These are phyloP conservation scores for Ogataea angusta DNA, from an alignment of 805 yeast species.

Conservation along the genomic window DNA sequence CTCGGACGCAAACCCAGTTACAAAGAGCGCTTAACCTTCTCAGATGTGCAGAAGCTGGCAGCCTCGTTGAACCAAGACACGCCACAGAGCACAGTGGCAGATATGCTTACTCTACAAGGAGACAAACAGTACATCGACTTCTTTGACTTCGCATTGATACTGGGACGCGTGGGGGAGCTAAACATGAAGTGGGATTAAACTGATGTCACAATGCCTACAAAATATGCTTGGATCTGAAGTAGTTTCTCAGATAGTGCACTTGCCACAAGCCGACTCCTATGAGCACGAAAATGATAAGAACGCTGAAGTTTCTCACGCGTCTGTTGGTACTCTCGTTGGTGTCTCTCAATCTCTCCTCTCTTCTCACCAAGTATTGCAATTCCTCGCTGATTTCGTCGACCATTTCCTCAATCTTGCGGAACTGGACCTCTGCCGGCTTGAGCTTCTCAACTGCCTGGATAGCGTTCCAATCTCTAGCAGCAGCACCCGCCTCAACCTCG, in stretches of 20 bases:
- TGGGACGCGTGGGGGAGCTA: slow-evolving; percentile 48
- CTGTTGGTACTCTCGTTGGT: slow-evolving; percentile 95
- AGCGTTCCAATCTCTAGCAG: slow-evolving; percentile 97
- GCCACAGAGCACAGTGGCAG: slow-evolving; percentile 35
- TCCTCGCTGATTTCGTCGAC: slow-evolving; percentile 78
- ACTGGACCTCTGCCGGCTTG: slow-evolving; percentile 87
- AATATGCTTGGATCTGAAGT: slow-evolving; percentile 84
- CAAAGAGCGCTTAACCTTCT: slow-evolving; percentile 32
- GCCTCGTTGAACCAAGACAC: slow-evolving; percentile 30
- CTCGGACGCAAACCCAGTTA: slow-evolving; percentile 19
- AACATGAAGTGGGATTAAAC: slow-evolving; percentile 8
- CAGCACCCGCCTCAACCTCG: slow-evolving; percentile 92
- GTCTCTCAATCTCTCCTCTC: slow-evolving; percentile 93
- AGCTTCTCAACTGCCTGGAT: slow-evolving; percentile 89
- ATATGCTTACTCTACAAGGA: slow-evolving; percentile 45
- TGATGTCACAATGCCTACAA: slow-evolving; percentile 36
- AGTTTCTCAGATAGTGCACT: slow-evolving; percentile 84
- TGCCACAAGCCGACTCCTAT: slow-evolving; percentile 89
- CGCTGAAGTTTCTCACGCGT: slow-evolving; percentile 85
- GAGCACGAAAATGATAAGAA: slow-evolving; percentile 64
- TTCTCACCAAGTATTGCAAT: slow-evolving; percentile 74
- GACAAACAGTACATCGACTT: slow-evolving; percentile 36
- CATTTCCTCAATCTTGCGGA: slow-evolving; percentile 82
- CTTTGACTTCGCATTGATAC: slow-evolving; percentile 44
- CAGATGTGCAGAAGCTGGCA: slow-evolving; percentile 34